phyloP scores from a whole-genome alignment of 805 yeast genomes.

The Wickerhamomyces rabaulensis region DNA sequence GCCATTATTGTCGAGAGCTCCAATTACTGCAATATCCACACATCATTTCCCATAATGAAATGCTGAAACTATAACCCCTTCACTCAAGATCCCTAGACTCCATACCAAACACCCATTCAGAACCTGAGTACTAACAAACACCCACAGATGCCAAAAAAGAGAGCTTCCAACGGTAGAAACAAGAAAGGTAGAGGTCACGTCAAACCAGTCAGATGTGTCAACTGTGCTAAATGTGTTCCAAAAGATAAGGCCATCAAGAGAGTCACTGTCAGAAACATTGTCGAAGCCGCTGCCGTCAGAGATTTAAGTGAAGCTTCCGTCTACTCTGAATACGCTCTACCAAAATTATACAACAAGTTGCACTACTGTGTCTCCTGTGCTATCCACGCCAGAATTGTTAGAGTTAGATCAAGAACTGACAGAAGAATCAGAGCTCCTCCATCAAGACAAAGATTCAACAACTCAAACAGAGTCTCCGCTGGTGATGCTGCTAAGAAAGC shows the following conservation, averaged over 20 bases:
- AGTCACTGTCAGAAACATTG: conserved; percentile 99
- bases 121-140: conserved; percentile 16
- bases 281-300: conserved; percentile 99
- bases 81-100: not conserved
- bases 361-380: conserved; percentile 99
- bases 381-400: conserved; percentile 99
- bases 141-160: conserved; percentile 96
- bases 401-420: conserved; percentile 99
- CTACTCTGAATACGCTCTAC: conserved; percentile 98
- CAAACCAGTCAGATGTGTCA: conserved; percentile 98
- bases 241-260: conserved; percentile 99
- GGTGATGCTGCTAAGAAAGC: conserved; percentile 97
- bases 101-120: not conserved
- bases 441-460: conserved; percentile 96
- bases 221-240: conserved; percentile 99
- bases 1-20: too few relatives aligned
- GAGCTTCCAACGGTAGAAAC: conserved; percentile 99
- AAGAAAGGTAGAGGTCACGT: conserved; percentile 99
- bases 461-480: conserved; percentile 94
- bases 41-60: too few relatives aligned
- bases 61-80: too few relatives aligned
- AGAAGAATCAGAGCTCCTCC: conserved; percentile 99
- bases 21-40: too few relatives aligned
- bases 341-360: conserved; percentile 99
- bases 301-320: conserved; percentile 99